Percentiles rank a stretch among this genome's conserved stretches.
These are phyloP conservation scores for Cruciata laevipes DNA, from an alignment of 257 asterid genomes.

Conservation along the genomic window DNA sequence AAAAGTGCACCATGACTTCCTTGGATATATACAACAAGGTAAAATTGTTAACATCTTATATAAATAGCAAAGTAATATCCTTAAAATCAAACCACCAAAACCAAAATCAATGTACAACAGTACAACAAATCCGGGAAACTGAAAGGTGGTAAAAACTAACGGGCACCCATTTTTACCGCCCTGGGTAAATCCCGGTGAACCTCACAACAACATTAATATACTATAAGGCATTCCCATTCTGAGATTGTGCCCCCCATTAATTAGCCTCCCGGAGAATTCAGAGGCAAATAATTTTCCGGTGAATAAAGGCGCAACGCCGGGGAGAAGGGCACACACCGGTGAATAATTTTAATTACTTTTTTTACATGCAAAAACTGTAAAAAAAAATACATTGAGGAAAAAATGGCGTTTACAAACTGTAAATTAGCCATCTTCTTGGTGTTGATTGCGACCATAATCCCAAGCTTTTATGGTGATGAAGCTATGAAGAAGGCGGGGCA, in stretches of 20 bases:
- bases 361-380: not conserved
- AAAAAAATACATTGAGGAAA: not conserved
- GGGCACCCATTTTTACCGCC: not conserved
- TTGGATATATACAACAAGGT: no score
- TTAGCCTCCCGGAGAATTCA: not conserved
- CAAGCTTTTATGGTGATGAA: constrained; percentile 23
- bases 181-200: not conserved
- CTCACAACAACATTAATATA: not conserved
- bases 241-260: constrained; percentile 1
- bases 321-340: not conserved
- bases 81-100: no score
- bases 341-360: no score
- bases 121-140: not conserved
- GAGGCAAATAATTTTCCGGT: not conserved
- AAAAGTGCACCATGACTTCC: no score
- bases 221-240: not conserved
- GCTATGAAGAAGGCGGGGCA: not conserved
- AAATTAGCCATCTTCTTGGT: constrained; percentile 4
- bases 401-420: not conserved
- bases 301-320: not conserved
- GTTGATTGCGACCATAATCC: constrained; percentile 16
- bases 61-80: no score
- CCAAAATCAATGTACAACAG: not conserved
- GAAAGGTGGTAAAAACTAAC: not conserved
- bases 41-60: no score